Conservation (phyloP, 2,329 filamentous ascomycete genomes). For the Aspergillus jensenii region DNA sequence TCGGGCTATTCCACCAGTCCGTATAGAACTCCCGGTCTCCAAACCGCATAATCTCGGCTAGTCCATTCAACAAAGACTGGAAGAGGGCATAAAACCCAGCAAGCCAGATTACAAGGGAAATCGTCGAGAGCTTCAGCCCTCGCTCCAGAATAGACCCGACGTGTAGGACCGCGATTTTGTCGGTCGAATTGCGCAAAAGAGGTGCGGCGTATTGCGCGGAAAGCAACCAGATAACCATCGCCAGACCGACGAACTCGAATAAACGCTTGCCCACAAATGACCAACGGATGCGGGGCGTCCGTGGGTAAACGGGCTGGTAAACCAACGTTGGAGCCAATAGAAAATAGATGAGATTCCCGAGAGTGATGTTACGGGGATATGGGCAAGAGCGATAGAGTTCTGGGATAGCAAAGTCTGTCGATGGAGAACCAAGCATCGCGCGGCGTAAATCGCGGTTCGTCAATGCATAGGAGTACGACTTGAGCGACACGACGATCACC, state of each 20-base stretch:
- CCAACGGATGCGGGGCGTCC: conserved; percentile 79
- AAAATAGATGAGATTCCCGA: conserved; percentile 87
- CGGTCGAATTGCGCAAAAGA: conserved; percentile 82
- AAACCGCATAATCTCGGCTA: conserved; percentile 87
- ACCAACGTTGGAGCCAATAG: conserved; percentile 97
- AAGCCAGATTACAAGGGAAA: conserved; percentile 94
- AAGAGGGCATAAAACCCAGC: conserved; percentile 97
- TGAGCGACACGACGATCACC: conserved; percentile 93
- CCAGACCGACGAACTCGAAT: conserved; percentile 72
- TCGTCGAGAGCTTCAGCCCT: conserved; percentile 91
- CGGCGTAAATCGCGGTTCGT: conserved; percentile 95
- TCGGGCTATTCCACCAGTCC: conserved; percentile 96
- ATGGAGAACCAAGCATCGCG: conserved; percentile 79
- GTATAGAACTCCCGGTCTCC: conserved; percentile 94
- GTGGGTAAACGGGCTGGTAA: conserved; percentile 95
- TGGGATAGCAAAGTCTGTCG: conserved; percentile 67
- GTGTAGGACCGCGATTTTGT: conserved; percentile 80
- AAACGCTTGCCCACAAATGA: conserved; percentile 81
- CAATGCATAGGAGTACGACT: conserved; percentile 92
- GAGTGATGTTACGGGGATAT: conserved; percentile 87
- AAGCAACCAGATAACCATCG: conserved; percentile 91
- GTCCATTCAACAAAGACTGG: conserved; percentile 85
- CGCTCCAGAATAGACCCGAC: conserved; percentile 81
- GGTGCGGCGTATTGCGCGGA: conserved; percentile 93
- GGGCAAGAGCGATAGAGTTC: conserved; percentile 79